A percentile compares a stretch with the other conserved stretches of the same genome.
Evolutionary conservation across 208 protist genomes (phyloP).

Genomic region (Tritrichomonas musculus): DNA sequence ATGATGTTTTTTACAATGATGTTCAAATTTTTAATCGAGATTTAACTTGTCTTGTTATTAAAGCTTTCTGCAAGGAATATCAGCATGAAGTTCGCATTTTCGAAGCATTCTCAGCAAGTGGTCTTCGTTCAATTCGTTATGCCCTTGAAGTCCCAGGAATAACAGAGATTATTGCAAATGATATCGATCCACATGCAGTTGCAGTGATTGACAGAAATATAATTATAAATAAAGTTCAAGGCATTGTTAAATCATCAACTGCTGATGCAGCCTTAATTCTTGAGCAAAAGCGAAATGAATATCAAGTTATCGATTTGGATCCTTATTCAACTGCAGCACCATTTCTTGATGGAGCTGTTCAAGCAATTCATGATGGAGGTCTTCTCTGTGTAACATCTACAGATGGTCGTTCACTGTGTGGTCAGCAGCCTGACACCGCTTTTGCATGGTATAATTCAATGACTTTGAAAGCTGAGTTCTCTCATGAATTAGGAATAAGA

Average conservation of each 20-base stretch:
- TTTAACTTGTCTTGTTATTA: conserved; percentile 79
- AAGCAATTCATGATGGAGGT: conserved; percentile 82
- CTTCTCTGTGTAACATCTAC: conserved; percentile 95
- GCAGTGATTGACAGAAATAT: conserved; percentile 83
- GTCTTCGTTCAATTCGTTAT: conserved; percentile 88
- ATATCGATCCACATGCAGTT: conserved; percentile 83
- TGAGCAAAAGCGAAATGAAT: conserved; percentile 61
- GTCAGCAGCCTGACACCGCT: conserved; percentile 73
- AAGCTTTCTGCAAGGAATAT: conserved; percentile 62
- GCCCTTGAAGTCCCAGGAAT: conserved; percentile 63
- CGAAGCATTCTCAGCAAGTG: conserved; percentile 42
- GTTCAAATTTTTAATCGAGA: conserved; percentile 81
- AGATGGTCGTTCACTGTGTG: conserved; percentile 90
- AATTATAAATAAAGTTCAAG: conserved; percentile 71
- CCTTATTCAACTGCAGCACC: conserved; percentile 92
- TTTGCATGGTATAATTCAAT: conserved; percentile 72
- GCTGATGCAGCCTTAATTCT: conserved; percentile 55
- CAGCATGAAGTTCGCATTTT: conserved; percentile 36
- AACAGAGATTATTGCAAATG: conserved; percentile 83
- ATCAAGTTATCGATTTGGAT: conserved; percentile 96
- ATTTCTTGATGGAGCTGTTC: conserved; percentile 90
- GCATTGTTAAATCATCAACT: conserved; percentile 61
- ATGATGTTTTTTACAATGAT: conserved; percentile 54
- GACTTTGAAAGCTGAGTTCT: conserved; percentile 57
- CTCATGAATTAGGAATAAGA: conserved; percentile 86